Percentiles rank a stretch among this genome's conserved stretches.
Evolutionary conservation across 2,329 filamentous ascomycete genomes (phyloP).

Genomic region (Alternaria panax): DNA sequence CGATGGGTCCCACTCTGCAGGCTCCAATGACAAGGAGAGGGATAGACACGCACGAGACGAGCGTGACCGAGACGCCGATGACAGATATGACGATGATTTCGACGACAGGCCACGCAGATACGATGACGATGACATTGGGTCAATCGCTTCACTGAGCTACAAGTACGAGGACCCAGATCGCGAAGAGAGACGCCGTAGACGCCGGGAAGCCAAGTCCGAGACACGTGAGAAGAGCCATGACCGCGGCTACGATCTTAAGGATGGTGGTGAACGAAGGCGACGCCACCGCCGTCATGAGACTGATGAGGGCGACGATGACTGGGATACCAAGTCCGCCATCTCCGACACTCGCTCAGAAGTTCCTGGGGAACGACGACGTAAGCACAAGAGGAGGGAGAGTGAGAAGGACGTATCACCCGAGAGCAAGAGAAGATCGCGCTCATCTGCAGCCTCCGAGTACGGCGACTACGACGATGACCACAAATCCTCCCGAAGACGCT

Average conservation of each 20-base stretch:
- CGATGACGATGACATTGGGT: slow-evolving; percentile 32
- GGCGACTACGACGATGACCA: slow-evolving; percentile 51
- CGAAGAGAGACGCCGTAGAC: slow-evolving; percentile 39
- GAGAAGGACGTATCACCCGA: slow-evolving; percentile 45
- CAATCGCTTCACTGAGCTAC: slow-evolving; percentile 33
- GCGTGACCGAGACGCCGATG: slow-evolving; percentile 22
- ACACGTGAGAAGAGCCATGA: slow-evolving; percentile 49
- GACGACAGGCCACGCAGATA: slow-evolving; percentile 21
- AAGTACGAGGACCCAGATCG: slow-evolving; percentile 41
- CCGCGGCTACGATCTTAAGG: slow-evolving; percentile 41
- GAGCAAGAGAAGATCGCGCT: slow-evolving; percentile 34
- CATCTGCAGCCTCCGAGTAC: slow-evolving; percentile 51
- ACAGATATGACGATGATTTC: slow-evolving; percentile 13
- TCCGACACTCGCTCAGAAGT: slow-evolving; percentile 49
- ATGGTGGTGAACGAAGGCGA: slow-evolving; percentile 39
- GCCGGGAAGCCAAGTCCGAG: slow-evolving; percentile 27
- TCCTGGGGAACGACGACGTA: slow-evolving; percentile 45
- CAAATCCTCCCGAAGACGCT: slow-evolving; percentile 50
- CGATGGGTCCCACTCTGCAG: slow-evolving; percentile 45
- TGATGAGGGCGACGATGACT: slow-evolving; percentile 49
- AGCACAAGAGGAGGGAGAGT: slow-evolving; percentile 42
- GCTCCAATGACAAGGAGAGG: slow-evolving; percentile 40
- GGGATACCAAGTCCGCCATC: slow-evolving; percentile 51
- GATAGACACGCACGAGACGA: slow-evolving; percentile 28
- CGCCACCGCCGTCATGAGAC: slow-evolving; percentile 47